phyloP scores from a whole-genome alignment of 2,329 filamentous ascomycete genomes.

The Coleophoma crateriformis region DNA sequence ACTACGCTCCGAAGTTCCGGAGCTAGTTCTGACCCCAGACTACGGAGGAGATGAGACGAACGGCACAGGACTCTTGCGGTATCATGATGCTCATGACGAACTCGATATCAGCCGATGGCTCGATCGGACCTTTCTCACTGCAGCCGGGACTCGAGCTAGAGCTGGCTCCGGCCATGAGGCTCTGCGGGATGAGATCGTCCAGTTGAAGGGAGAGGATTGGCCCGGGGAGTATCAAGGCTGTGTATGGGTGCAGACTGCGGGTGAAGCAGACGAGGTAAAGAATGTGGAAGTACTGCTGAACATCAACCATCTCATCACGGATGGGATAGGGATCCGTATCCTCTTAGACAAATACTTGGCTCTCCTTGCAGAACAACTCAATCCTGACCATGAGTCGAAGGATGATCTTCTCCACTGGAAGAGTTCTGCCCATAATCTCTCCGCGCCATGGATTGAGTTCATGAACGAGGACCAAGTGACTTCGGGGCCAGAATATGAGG shows the following conservation, averaged over 20 bases:
- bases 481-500: constrained; percentile 7
- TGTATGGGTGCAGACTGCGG: constrained; percentile 3
- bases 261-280: not conserved
- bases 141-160: not conserved
- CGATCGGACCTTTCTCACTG: constrained; percentile 3
- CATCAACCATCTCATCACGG: constrained; percentile 15
- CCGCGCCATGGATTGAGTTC: constrained; percentile 13
- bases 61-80: constrained; percentile 7
- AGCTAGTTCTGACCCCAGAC: constrained; percentile 4
- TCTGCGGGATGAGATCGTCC: constrained; percentile 4
- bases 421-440: constrained; percentile 9
- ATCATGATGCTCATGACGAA: constrained; percentile 1
- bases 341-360: constrained; percentile 13
- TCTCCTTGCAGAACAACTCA: constrained; percentile 4
- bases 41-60: constrained; percentile 1
- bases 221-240: constrained; percentile 3
- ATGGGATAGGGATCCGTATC: constrained; percentile 17
- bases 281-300: constrained; percentile 13
- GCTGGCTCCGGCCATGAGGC: constrained; percentile 1
- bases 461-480: constrained; percentile 9
- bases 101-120: constrained; percentile 5
- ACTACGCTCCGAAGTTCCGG: constrained; percentile 11
- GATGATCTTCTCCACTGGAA: not conserved
- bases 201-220: constrained; percentile 1
- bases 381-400: not conserved